phyloP scores from a whole-genome alignment of 768 basidiomycete species.

The Tylopilus sp. region DNA sequence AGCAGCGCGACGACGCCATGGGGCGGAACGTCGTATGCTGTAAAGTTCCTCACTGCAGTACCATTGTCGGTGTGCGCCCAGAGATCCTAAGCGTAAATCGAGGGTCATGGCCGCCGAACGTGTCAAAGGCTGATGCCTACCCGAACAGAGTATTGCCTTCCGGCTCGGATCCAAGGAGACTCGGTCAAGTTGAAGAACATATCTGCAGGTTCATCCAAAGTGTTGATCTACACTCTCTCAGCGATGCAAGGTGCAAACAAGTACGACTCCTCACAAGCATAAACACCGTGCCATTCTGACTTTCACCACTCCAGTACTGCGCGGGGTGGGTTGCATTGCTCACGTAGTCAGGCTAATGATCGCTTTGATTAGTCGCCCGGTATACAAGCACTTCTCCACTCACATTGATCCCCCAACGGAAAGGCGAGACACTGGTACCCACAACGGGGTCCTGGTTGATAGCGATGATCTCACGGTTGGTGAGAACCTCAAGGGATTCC shows the following conservation, averaged over 20 bases:
- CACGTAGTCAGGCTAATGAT: slow-evolving; percentile 37
- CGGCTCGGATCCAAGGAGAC: slow-evolving; percentile 69
- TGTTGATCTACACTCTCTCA: slow-evolving; percentile 49
- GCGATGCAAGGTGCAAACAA: neutral
- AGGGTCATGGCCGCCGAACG: neutral
- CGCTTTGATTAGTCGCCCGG: too few species aligned
- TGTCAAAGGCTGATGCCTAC: slow-evolving; percentile 34
- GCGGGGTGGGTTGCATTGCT: slow-evolving; percentile 51
- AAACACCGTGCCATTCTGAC: slow-evolving; percentile 60
- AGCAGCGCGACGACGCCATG: slow-evolving; percentile 70
- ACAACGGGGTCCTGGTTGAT: slow-evolving; percentile 67
- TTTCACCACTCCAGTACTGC: slow-evolving; percentile 70
- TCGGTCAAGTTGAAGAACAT: slow-evolving; percentile 64
- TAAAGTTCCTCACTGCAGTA: slow-evolving; percentile 59
- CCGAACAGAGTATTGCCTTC: slow-evolving; percentile 60
- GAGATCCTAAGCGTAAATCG: slow-evolving; percentile 46
- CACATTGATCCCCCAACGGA: slow-evolving; percentile 68
- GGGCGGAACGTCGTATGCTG: slow-evolving; percentile 49
- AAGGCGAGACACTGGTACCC: slow-evolving; percentile 60
- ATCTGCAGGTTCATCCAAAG: slow-evolving; percentile 49
- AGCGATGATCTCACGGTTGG: slow-evolving; percentile 60
- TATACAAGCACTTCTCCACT: slow-evolving; percentile 17
- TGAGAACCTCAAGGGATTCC: slow-evolving; percentile 53
- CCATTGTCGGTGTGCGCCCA: slow-evolving; percentile 74
- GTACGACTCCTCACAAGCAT: slow-evolving; percentile 50